A percentile compares a stretch with the other conserved stretches of the same genome.
phyloP scores from a whole-genome alignment of 2,329 filamentous ascomycete genomes.

The Arthroderma sp. region DNA sequence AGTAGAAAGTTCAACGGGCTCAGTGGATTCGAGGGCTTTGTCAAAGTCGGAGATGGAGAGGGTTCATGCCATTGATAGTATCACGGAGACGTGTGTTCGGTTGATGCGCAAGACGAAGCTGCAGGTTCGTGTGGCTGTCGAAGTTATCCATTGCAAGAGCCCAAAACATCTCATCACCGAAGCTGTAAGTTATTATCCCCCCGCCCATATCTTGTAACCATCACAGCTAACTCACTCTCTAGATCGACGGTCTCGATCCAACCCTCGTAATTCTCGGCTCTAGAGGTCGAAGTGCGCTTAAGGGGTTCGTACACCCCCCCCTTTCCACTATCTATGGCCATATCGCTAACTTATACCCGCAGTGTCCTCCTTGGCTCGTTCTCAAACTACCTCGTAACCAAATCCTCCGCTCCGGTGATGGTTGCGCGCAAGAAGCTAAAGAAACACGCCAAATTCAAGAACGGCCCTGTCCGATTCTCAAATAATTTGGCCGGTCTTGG shows the following conservation, averaged over 20 bases:
- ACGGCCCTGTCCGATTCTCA: slow-evolving; percentile 57
- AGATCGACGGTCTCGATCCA: slow-evolving; percentile 81
- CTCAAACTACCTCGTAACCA: slow-evolving; percentile 93
- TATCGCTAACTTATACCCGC: slow-evolving; percentile 7
- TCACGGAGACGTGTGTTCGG: slow-evolving; percentile 73
- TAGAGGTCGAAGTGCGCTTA: slow-evolving; percentile 77
- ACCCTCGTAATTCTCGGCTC: slow-evolving; percentile 90
- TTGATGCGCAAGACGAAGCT: slow-evolving; percentile 80
- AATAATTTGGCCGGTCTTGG: slow-evolving; percentile 65
- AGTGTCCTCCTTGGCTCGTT: slow-evolving; percentile 93
- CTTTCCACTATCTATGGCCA: background rate
- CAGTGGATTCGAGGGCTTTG: slow-evolving; percentile 40
- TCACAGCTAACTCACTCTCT: slow-evolving; percentile 8
- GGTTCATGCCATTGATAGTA: slow-evolving; percentile 64
- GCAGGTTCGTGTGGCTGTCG: slow-evolving; percentile 84
- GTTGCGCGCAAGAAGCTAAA: slow-evolving; percentile 81
- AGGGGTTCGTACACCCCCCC: slow-evolving; percentile 53
- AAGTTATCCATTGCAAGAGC: slow-evolving; percentile 97
- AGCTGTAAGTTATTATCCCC: slow-evolving; percentile 44
- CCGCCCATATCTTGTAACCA: background rate
- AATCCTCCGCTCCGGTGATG: slow-evolving; percentile 96
- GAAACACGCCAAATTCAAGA: slow-evolving; percentile 74
- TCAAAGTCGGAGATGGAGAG: slow-evolving; percentile 64
- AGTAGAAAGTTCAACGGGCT: slow-evolving; percentile 19
- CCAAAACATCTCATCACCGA: slow-evolving; percentile 93